Evolutionary conservation across 2,329 filamentous ascomycete genomes (phyloP), one percentile per base, ranked within the genome.

Genomic region (Botrytis paeoniae): DNA sequence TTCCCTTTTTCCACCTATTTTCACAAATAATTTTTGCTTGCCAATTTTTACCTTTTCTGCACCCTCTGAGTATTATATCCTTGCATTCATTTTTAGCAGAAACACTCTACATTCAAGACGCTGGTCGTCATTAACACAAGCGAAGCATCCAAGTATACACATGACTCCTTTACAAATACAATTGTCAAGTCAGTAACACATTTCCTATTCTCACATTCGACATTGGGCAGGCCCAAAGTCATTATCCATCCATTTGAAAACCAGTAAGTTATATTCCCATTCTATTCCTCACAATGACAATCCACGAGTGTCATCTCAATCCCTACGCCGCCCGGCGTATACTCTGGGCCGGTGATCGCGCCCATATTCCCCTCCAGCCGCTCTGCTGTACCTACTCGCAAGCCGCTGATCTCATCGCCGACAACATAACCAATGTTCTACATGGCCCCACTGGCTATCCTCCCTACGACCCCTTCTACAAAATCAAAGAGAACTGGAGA

Each of bases 361-460:
- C 51, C 18, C 63, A 69, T 6, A 41, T 39, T 4, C 63, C 70
- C 22, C 61, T 72, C 1, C 62, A 69, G 10, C 70, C 70, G 8
- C 63, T 72, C 25, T 63, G 62, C 48, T 72, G 63, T n/a, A 72
- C 70, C 14, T 72, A 72, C 35, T 22, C 48, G 7, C 62, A 72
- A 69, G 70, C 70, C 7, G 70, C 70, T 25, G 63, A 72, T 16
- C 54, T 72, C 32, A 72, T 72, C 12, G 20, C 29, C 54, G 70
- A 72, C 16, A 72, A 68, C 29, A 72, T 51, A 20, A 14, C 29
- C 29, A 72, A 72, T 20, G n/a, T 48, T 37, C 63, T 68, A 1
- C 62, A 69, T 4, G 62, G 70, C 10, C 41, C 70, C 37, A 66
- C 45, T 22, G 70, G 70, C 14, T 4, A 69, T 9, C 63, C 63